A percentile compares a stretch with the other conserved stretches of the same genome.
phyloP scores from a whole-genome alignment of 768 basidiomycete genomes.

The Agrocybe praecox region DNA sequence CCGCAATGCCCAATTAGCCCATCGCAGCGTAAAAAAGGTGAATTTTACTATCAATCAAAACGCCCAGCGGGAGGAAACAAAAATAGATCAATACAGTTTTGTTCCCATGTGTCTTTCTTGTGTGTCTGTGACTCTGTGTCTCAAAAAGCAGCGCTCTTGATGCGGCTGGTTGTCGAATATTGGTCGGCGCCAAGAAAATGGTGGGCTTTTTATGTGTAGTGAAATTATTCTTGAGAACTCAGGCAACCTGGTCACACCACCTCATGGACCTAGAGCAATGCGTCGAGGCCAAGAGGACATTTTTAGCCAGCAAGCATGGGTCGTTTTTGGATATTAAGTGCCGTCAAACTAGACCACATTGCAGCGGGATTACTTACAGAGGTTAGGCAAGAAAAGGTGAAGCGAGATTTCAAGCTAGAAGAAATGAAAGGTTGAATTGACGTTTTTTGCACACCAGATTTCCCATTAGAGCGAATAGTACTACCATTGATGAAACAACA shows the following conservation, averaged over 20 bases:
- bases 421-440: too few relatives aligned
- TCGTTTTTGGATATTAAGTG: too few relatives aligned
- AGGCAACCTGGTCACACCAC: constrained; percentile 7
- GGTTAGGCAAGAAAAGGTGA: too few relatives aligned
- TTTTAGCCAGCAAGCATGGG: too few relatives aligned
- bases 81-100: constrained; percentile 19
- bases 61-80: constrained; percentile 7
- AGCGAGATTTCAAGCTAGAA: too few relatives aligned
- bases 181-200: constrained; percentile 22
- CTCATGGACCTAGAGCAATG: too few relatives aligned
- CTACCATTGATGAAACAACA: constrained; percentile 2
- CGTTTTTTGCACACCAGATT: too few relatives aligned
- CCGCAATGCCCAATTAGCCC: background rate
- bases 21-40: background rate
- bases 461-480: background rate
- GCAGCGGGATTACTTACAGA: too few relatives aligned
- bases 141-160: constrained; percentile 20
- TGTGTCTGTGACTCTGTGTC: too few relatives aligned
- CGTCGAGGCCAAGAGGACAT: too few relatives aligned
- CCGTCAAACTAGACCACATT: too few relatives aligned
- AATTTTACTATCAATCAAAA: background rate
- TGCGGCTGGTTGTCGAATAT: constrained; percentile 25
- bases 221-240: constrained; percentile 7
- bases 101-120: constrained; percentile 12
- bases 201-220: background rate